Evolutionary conservation across 805 yeast species (phyloP).

Genomic region (Schwanniomyces vanrijiae): DNA sequence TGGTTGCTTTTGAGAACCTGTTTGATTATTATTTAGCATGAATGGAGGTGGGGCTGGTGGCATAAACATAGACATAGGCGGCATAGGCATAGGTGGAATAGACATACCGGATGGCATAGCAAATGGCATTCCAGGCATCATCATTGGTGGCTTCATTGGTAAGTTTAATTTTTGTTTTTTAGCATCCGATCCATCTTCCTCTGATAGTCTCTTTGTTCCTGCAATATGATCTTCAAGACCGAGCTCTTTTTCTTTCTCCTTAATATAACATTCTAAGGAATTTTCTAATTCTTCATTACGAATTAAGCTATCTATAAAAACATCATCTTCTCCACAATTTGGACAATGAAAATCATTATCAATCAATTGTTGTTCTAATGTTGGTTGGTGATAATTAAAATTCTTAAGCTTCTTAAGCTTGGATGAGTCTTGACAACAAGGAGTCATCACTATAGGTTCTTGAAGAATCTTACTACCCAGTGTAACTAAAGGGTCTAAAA

Average conservation of each 20-base stretch:
- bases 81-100: constrained; percentile 15
- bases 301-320: constrained; percentile 69
- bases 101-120: constrained; percentile 18
- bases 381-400: constrained; percentile 35
- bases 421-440: constrained; percentile 65
- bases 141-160: constrained; percentile 17
- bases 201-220: constrained; percentile 18
- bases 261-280: constrained; percentile 52
- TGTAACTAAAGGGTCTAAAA: constrained; percentile 62
- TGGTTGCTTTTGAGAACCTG: not conserved
- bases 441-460: constrained; percentile 72
- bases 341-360: constrained; percentile 92
- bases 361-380: constrained; percentile 50
- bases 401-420: constrained; percentile 57
- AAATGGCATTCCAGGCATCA: constrained; percentile 20
- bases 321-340: constrained; percentile 71
- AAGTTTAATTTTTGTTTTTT: constrained; percentile 26
- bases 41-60: constrained; percentile 14
- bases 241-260: constrained; percentile 29
- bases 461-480: constrained; percentile 56
- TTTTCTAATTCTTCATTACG: constrained; percentile 60
- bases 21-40: not conserved
- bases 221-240: constrained; percentile 28
- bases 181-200: constrained; percentile 16
- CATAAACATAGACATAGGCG: constrained; percentile 24